Base-by-base conservation (phyloP, 2,329 filamentous ascomycete genomes). In the Microdochium bolleyi region DNA sequence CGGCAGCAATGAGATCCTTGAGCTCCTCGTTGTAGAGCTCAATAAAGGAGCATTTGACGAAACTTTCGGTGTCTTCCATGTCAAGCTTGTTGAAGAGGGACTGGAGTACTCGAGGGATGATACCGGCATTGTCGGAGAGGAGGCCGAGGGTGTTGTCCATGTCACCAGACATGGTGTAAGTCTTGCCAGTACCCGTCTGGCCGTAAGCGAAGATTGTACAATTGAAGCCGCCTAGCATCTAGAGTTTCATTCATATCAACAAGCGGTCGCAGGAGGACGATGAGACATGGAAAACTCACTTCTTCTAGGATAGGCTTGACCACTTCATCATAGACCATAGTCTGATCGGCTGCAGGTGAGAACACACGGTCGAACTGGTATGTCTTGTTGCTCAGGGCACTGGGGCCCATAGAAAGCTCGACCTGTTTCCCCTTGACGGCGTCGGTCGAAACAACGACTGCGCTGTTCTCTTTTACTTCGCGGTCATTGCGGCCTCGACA, bases 201-300 rank as follows among this genome's bases (percentile, higher is more conserved):
- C 94, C 94, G 67, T 99, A 99, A 32, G 94, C 94, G 63, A 99
- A 99, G 55, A 99, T 96, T 4, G 94, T 99, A 72, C 94, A 99
- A 69, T 99, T 99, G 73, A 89, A 97, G 51, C 94, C 94, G 24
- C 85, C 81, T 44, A 99, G 80, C 78, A 97, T 96, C 90, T 95
- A 60, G 37, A 19, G 7, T 8, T 22, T 21, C 19, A 19, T 4
- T 7, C 7, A 8, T 41, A 14, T 41, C 37, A 41, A 19, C 16
- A 19, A 4, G 13, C 19, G 37, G 16, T 4, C 19, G 41, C 7
- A 22, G 19, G 22, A 19, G 13, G 52, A 61, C 10, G 59, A 56
- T 19, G 41, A 30, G 49, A 7, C 25, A 24, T 21, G 11, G 25
- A 19, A 49, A 54, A 63, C 78, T 60, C 69, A 95, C 91, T 80